Evolutionary conservation across 1,284 basidiomycete genomes (phyloP).

Genomic region (Malassezia brasiliensis): DNA sequence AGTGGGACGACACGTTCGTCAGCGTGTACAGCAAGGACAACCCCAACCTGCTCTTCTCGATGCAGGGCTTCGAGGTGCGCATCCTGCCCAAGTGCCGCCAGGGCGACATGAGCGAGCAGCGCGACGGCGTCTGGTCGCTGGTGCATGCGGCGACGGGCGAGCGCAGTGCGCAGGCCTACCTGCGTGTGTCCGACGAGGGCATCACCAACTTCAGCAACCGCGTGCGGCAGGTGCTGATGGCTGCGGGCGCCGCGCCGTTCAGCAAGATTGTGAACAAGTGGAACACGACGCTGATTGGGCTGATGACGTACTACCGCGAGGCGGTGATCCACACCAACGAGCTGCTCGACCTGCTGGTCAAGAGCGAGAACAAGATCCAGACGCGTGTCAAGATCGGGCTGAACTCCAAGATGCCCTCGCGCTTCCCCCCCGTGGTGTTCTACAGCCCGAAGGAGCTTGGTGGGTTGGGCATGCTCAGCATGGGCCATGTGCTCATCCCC

Average conservation of each 20-base stretch:
- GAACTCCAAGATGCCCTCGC: slow-evolving; percentile 98
- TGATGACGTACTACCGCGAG: slow-evolving; percentile 95
- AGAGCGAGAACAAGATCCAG: slow-evolving; percentile 55
- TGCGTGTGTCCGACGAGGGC: slow-evolving; percentile 90
- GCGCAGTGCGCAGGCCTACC: slow-evolving; percentile 89
- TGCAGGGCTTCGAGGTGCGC: slow-evolving; percentile 95
- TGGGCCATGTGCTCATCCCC: slow-evolving; percentile 97
- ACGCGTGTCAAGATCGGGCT: slow-evolving; percentile 98
- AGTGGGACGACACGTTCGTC: slow-evolving; percentile 59
- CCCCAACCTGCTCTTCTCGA: slow-evolving; percentile 92
- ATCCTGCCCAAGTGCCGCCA: slow-evolving; percentile 92
- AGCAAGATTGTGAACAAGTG: slow-evolving; percentile 99
- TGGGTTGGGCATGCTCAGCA: slow-evolving; percentile 96
- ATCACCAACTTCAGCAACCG: slow-evolving; percentile 53
- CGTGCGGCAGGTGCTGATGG: slow-evolving; percentile 94
- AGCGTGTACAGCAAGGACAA: slow-evolving; percentile 91
- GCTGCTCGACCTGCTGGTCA: slow-evolving; percentile 52
- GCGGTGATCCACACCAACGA: slow-evolving; percentile 98
- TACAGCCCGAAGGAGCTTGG: slow-evolving; percentile 53
- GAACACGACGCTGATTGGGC: slow-evolving; percentile 66
- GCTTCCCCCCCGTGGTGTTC: slow-evolving; percentile 72
- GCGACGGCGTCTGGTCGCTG: slow-evolving; percentile 95
- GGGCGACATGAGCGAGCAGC: slow-evolving; percentile 89
- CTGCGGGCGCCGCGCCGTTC: slow-evolving; percentile 95
- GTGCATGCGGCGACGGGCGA: slow-evolving; percentile 91